phyloP scores from a whole-genome alignment of 192 early-diverging fungal species.

The Umbelopsis ramanniana region DNA sequence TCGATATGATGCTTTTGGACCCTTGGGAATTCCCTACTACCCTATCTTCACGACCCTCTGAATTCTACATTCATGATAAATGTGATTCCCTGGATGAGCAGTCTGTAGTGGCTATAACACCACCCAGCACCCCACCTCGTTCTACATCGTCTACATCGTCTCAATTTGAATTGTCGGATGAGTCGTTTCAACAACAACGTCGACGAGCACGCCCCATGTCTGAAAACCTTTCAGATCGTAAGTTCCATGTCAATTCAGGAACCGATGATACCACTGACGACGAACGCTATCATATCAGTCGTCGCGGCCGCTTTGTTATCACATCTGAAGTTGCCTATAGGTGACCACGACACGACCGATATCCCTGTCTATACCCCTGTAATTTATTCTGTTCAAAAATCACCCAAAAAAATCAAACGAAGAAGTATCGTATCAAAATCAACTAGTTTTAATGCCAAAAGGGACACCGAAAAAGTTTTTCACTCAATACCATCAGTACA shows the following conservation, averaged over 20 bases:
- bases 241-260: neutral
- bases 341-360: neutral
- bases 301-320: conserved; percentile 1
- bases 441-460: too few species aligned
- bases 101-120: neutral
- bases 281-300: conserved; percentile 16
- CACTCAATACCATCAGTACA: too few species aligned
- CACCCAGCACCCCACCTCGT: conserved; percentile 1
- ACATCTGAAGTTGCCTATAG: conserved; percentile 10
- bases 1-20: conserved; percentile 11
- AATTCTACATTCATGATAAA: neutral
- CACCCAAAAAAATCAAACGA: neutral
- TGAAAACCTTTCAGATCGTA: conserved; percentile 13
- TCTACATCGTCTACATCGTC: neutral
- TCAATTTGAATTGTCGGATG: conserved; percentile 1
- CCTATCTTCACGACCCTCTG: neutral
- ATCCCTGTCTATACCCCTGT: conserved; percentile 9
- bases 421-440: neutral
- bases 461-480: too few species aligned
- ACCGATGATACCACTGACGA: neutral
- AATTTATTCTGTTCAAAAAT: conserved; percentile 9
- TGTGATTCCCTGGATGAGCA: neutral
- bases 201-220: neutral
- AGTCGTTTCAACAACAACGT: neutral
- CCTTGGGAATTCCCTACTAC: conserved; percentile 6